Evolutionary conservation across 306 rosid genomes (phyloP), one percentile per base, ranked within the genome.

Genomic region (Lithocarpus polystachyus): DNA sequence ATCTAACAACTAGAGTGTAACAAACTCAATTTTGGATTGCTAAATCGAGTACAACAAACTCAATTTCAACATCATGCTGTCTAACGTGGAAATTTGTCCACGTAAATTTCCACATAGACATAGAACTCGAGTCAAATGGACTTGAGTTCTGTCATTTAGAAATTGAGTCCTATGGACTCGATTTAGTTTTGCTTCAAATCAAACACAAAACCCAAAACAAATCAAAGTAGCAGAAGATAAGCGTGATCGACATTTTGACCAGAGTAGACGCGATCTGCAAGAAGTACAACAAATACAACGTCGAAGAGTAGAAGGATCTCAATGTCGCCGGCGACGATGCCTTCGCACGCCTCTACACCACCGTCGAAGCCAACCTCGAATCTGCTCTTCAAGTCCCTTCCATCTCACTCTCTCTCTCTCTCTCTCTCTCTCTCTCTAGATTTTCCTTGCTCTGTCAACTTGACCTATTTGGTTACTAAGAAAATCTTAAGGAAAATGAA

Each of bases 211-310:
- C 28, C 28, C 28, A 26, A 26, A 26, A 26, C 28, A 56, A 53
- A 81, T 78, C 86, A 20, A 72, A 61, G 26, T 31, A 73, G 67
- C 79, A 84, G 76, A 85, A 68, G 82, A 95, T 95, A 98, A 95
- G 97, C 78, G 98, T 95, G 70, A 93, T 95, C 84, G 97, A 95
- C 72, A 86, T 95, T 73, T 85, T 95, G 67, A 95, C 99, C 26
- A 86, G 99, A 83, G 99, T 95, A 4, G 99, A 95, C 24, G 84
- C 97, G 87, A 93, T 95, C 78, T 95, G 99, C 87, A 90, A 90
- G 80, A 95, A 93, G 86, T 95, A 91, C 84, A 96, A 95, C 80
- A 88, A 84, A 78, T 95, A 95, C 80, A 96, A 95, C 74, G 78
- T 92, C 76, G 92, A 95, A 4, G 91, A 86, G 90, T 88, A 89